phyloP scores from a whole-genome alignment of 2,329 filamentous ascomycete genomes.

The Pyricularia grisea region DNA sequence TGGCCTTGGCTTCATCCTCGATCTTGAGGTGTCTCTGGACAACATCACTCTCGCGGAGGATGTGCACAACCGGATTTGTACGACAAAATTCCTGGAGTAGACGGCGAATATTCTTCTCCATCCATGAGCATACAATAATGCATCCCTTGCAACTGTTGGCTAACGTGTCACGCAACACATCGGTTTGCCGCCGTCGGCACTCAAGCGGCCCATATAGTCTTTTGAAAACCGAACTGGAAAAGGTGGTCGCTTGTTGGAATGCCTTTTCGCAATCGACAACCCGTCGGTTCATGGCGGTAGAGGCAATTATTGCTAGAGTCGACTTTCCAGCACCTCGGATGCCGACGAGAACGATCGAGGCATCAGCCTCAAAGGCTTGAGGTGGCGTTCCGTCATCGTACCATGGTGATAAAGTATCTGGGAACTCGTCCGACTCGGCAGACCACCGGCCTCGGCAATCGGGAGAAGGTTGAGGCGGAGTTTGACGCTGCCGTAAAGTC shows the following conservation, averaged over 20 bases:
- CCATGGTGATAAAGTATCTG: not conserved
- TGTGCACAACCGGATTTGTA: slow-evolving; percentile 61
- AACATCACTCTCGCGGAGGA: slow-evolving; percentile 54
- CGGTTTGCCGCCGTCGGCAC: slow-evolving; percentile 54
- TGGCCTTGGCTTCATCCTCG: slow-evolving; percentile 44
- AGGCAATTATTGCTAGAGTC: slow-evolving; percentile 66
- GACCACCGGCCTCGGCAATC: not conserved
- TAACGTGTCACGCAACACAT: slow-evolving; percentile 51
- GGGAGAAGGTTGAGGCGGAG: not conserved
- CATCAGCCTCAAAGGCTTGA: slow-evolving; percentile 42
- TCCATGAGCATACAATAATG: slow-evolving; percentile 64
- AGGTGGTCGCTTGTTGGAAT: slow-evolving; percentile 55
- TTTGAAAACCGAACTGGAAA: slow-evolving; percentile 54
- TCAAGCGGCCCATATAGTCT: slow-evolving; percentile 50
- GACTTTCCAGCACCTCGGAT: slow-evolving; percentile 69
- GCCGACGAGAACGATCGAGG: slow-evolving; percentile 64
- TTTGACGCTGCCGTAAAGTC: not conserved
- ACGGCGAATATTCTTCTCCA: slow-evolving; percentile 53
- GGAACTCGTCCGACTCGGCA: not conserved
- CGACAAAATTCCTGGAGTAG: slow-evolving; percentile 52
- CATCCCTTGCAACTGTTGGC: slow-evolving; percentile 47
- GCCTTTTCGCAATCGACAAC: slow-evolving; percentile 60
- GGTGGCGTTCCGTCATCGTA: not conserved
- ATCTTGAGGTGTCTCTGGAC: slow-evolving; percentile 54
- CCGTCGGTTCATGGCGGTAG: slow-evolving; percentile 57